Evolutionary conservation across 192 early-diverging fungal species (phyloP).

Genomic region (Allomyces macrogynus): DNA sequence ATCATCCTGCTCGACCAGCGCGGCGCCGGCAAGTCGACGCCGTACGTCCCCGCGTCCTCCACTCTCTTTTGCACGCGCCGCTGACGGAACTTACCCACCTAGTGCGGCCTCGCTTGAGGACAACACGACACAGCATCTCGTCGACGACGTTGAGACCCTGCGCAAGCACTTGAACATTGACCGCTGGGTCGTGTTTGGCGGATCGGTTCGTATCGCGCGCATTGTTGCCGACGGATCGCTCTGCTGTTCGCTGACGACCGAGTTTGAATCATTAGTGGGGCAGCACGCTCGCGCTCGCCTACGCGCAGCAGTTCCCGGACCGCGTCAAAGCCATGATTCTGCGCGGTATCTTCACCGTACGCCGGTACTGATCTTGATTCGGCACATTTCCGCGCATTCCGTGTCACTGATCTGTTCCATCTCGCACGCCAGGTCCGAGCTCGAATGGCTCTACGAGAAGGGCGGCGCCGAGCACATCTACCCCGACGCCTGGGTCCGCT

Average conservation of each 20-base stretch:
- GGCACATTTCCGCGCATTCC: too few relatives aligned
- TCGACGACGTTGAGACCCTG: conserved; percentile 41
- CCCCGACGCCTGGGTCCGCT: conserved; percentile 17
- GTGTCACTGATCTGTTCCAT: too few relatives aligned
- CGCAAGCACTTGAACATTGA: conserved; percentile 38
- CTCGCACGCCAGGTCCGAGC: conserved; percentile 12
- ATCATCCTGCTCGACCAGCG: conserved; percentile 48
- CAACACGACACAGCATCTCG: conserved; percentile 45
- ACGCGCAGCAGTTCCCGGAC: conserved; percentile 36
- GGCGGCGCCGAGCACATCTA: conserved; percentile 42
- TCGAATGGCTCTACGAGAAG: conserved; percentile 45
- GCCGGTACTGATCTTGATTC: conserved; percentile 2
- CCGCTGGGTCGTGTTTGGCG: conserved; percentile 58
- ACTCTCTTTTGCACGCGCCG: not conserved
- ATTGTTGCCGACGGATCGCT: conserved; percentile 7
- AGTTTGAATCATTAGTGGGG: not conserved
- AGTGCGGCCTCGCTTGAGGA: conserved; percentile 34
- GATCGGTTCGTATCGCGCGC: conserved; percentile 39
- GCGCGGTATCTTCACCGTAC: conserved; percentile 42
- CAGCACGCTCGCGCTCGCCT: conserved; percentile 24
- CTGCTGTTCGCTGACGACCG: too few relatives aligned
- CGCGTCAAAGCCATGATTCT: conserved; percentile 43
- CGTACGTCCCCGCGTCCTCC: conserved; percentile 8
- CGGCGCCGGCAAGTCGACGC: conserved; percentile 41
- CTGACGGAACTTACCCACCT: not conserved